phyloP scores from a whole-genome alignment of 2,329 filamentous ascomycete genomes.

The Penicillium palitans region DNA sequence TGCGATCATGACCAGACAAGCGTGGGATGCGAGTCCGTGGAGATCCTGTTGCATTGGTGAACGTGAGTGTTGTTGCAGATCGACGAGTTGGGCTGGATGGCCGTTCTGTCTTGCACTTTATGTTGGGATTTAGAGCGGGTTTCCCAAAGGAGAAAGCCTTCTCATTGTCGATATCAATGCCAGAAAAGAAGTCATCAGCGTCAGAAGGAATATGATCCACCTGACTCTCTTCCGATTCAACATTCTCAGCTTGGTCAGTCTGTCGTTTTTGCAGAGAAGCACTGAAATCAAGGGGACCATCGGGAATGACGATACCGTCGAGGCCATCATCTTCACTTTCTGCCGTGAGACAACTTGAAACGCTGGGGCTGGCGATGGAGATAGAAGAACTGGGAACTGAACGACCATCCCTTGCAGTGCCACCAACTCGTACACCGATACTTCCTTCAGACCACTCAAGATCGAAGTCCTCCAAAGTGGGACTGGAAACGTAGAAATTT shows the following conservation, averaged over 20 bases:
- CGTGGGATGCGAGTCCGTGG: slow-evolving; percentile 73
- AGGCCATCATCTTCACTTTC: slow-evolving; percentile 94
- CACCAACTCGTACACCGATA: slow-evolving; percentile 84
- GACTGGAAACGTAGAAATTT: slow-evolving; percentile 63
- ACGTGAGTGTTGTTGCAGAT: slow-evolving; percentile 81
- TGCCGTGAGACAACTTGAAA: slow-evolving; percentile 83
- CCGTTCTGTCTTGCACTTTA: slow-evolving; percentile 76
- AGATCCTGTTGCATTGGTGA: slow-evolving; percentile 72
- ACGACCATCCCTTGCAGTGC: slow-evolving; percentile 75
- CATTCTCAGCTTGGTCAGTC: slow-evolving; percentile 42
- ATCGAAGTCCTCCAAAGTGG: slow-evolving; percentile 72
- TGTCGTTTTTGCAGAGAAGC: slow-evolving; percentile 74
- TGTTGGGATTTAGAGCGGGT: slow-evolving; percentile 83
- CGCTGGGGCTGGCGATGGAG: slow-evolving; percentile 86
- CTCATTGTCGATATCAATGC: slow-evolving; percentile 81
- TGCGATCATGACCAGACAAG: slow-evolving; percentile 69
- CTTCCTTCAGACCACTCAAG: slow-evolving; percentile 88
- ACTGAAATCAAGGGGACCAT: slow-evolving; percentile 78
- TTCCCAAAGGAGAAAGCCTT: slow-evolving; percentile 79
- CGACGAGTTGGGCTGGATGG: slow-evolving; percentile 68
- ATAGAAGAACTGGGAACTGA: slow-evolving; percentile 82
- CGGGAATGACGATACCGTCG: slow-evolving; percentile 82
- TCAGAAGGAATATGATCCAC: slow-evolving; percentile 29
- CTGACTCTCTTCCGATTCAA: slow-evolving; percentile 33
- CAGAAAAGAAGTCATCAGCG: slow-evolving; percentile 77